A percentile compares a stretch with the other conserved stretches of the same genome.
Conservation (phyloP, 805 yeast genomes). For the Yarrowia divulgata region DNA sequence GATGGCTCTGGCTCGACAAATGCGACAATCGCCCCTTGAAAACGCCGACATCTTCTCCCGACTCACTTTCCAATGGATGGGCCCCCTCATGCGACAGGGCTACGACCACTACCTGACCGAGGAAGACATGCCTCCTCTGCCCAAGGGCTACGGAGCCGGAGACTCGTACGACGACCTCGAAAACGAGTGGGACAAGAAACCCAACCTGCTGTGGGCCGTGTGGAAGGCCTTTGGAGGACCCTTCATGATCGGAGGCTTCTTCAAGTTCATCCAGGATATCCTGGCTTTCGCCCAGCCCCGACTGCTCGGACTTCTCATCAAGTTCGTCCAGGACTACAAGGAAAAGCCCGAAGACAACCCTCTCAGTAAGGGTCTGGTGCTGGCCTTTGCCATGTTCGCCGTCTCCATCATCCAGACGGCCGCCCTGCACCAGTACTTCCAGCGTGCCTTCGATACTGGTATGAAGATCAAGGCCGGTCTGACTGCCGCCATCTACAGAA, state of each 20-base stretch:
- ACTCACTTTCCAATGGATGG: conserved; percentile 91
- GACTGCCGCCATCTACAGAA: conserved; percentile 70
- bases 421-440: conserved; percentile 71
- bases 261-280: conserved; percentile 77
- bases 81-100: conserved; percentile 79
- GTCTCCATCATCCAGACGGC: conserved; percentile 67
- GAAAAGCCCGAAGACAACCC: conserved; percentile 47
- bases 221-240: conserved; percentile 74
- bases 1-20: conserved; percentile 50
- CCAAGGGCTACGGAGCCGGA: conserved; percentile 68
- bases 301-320: conserved; percentile 69
- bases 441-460: conserved; percentile 61
- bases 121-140: conserved; percentile 80
- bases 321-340: conserved; percentile 61
- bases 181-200: conserved; percentile 61
- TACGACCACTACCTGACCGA: conserved; percentile 60
- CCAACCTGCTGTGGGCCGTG: conserved; percentile 67
- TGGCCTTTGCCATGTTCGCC: conserved; percentile 69
- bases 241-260: conserved; percentile 73
- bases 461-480: conserved; percentile 68
- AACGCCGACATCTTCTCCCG: conserved; percentile 74
- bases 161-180: conserved; percentile 59
- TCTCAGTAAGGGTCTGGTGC: conserved; percentile 64
- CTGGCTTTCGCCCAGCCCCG: conserved; percentile 90
- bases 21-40: conserved; percentile 56